Percentiles rank a stretch among this genome's conserved stretches.
These are phyloP conservation scores for Xylaria curta DNA, from an alignment of 495 filamentous ascomycete genomes.

Conservation along the genomic window DNA sequence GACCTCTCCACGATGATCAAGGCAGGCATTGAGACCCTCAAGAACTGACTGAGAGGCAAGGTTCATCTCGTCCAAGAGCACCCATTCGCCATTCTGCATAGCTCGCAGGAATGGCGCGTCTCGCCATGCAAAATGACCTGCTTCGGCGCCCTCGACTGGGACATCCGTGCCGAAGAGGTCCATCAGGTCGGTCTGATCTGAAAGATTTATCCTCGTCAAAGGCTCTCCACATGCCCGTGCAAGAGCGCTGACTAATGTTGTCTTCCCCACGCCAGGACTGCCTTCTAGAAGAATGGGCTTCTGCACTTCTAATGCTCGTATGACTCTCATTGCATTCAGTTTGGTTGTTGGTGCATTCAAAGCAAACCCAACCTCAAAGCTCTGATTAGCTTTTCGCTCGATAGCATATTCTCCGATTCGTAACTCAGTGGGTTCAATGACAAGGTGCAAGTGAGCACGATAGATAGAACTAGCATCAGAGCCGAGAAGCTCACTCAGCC, in stretches of 20 bases:
- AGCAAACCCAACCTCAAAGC: slow-evolving; percentile 69
- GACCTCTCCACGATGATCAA: slow-evolving; percentile 95
- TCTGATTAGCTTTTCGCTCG: slow-evolving; percentile 52
- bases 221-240: slow-evolving; percentile 77
- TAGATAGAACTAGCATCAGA: slow-evolving; percentile 70
- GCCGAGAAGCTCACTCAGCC: slow-evolving; percentile 70
- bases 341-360: slow-evolving; percentile 89
- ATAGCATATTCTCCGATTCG: slow-evolving; percentile 77
- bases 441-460: slow-evolving; percentile 53
- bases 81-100: slow-evolving; percentile 96
- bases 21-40: slow-evolving; percentile 94
- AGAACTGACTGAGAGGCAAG: slow-evolving; percentile 95
- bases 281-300: slow-evolving; percentile 96
- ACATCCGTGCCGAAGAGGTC: slow-evolving; percentile 98
- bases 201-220: slow-evolving; percentile 92
- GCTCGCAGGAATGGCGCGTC: slow-evolving; percentile 94
- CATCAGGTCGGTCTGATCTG: slow-evolving; percentile 96
- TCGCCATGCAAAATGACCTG: slow-evolving; percentile 90
- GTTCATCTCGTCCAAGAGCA: slow-evolving; percentile 98
- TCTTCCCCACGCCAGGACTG: slow-evolving; percentile 97
- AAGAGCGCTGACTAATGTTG: slow-evolving; percentile 85
- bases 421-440: slow-evolving; percentile 55
- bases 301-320: slow-evolving; percentile 84
- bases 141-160: slow-evolving; percentile 84
- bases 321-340: slow-evolving; percentile 85